phyloP scores from a whole-genome alignment of 2,329 filamentous ascomycete genomes.

The Penicillium rolfsii region DNA sequence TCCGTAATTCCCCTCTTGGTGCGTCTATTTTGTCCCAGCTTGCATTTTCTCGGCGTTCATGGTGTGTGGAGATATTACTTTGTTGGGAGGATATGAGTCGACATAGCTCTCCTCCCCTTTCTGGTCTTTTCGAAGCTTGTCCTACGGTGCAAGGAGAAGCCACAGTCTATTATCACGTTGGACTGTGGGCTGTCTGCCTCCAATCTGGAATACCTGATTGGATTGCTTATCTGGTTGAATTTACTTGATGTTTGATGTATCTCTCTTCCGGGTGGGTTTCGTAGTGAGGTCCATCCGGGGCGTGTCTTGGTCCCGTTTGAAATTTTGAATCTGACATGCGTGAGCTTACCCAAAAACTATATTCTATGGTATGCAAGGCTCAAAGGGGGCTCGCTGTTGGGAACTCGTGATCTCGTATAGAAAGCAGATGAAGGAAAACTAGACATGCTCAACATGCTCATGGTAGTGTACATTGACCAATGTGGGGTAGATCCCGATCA shows the following conservation, averaged over 20 bases:
- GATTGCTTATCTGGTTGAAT: background rate
- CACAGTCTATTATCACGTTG: too few relatives aligned
- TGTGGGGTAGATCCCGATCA: constrained; percentile 15
- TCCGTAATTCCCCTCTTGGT: background rate
- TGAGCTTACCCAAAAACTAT: background rate
- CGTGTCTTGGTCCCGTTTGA: background rate
- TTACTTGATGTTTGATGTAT: background rate
- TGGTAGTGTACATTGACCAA: constrained; percentile 1
- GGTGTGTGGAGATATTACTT: background rate
- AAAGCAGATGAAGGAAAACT: background rate
- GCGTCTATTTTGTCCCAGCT: background rate
- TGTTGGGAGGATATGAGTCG: background rate
- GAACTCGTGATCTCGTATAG: constrained; percentile 6
- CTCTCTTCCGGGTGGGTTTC: background rate
- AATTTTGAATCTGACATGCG: background rate
- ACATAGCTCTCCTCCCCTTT: background rate
- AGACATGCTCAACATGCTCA: background rate
- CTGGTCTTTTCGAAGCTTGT: background rate
- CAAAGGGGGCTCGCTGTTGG: background rate
- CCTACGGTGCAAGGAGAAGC: background rate
- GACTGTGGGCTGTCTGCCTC: background rate
- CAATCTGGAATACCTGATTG: background rate
- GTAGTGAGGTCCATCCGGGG: background rate
- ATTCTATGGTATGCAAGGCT: background rate
- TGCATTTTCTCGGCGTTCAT: background rate